Base-by-base conservation (phyloP, 129 eudicot species). In the Pseudognaphalium luteoalbum region DNA sequence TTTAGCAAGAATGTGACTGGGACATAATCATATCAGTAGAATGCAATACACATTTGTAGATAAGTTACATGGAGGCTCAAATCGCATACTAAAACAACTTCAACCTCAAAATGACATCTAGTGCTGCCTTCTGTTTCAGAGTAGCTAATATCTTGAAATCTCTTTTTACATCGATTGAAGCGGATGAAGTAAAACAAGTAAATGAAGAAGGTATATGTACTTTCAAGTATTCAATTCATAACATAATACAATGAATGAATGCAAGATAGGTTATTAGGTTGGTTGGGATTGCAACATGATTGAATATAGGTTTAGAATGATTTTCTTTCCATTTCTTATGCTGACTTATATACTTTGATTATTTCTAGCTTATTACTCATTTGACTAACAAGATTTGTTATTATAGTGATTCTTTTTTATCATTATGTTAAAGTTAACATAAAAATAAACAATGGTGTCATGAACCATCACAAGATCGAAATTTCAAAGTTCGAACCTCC, bases 1-100 rank as follows among this genome's bases (percentile, higher is more conserved):
- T 42, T 79, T 54, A 79, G 33, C 68, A 60, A 47, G 39, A 70
- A 60, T 17, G 37, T 32, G 8, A 34, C 59, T 7, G 54, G 6
- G 4, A 21, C 17, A 35, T 54, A 29, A 66, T 76, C 68, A 62
- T 62, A 39, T 11, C 22, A 2, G 20, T 19, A 25, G 57, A 58
- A 52, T 61, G 21, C 77, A 32, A 32, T 41, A 22, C 42, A 70
- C 39, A 70, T 34, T 20, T 66, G 57, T 71, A 78, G 65, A 78
- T 70, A 70, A 60, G 7, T 78, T 78, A 19, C 28, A 74, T 39
- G 37, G 35, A 64, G 63, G 35, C 35, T 47, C 42, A 10, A 61
- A 9, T 41, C 42, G 4, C 71, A 42, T 17, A 63, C 66, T 21
- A 20, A 51, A 52, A 21, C 67, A 3, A 2, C 21, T 34, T 76